phyloP scores from a whole-genome alignment of 495 filamentous ascomycete genomes.

The Chaetomium fimeti region DNA sequence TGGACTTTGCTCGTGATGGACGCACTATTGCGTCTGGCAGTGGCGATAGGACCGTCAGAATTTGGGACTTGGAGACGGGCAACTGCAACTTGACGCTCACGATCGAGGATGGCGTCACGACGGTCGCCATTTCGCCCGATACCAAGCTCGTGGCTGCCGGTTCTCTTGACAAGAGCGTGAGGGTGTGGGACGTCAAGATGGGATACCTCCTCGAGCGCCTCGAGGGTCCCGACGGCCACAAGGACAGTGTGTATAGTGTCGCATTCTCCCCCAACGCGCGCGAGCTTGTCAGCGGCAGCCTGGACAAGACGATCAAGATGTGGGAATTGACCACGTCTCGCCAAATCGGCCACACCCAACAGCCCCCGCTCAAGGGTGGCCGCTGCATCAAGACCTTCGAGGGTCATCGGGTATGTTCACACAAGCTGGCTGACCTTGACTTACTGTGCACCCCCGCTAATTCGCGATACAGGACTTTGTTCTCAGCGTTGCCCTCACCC shows the following conservation, averaged over 20 bases:
- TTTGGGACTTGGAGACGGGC: conserved; percentile 81
- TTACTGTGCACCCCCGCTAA: conserved; percentile 11
- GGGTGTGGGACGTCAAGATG: conserved; percentile 80
- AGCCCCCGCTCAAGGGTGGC: conserved; percentile 66
- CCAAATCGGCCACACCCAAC: conserved; percentile 46
- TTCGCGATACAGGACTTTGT: conserved; percentile 70
- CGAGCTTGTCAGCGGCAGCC: conserved; percentile 82
- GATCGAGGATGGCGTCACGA: conserved; percentile 89
- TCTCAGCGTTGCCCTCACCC: conserved; percentile 81
- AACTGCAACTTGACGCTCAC: conserved; percentile 71
- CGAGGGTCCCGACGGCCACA: conserved; percentile 82
- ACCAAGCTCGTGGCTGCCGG: conserved; percentile 83
- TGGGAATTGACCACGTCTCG: conserved; percentile 79
- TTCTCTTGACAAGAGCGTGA: conserved; percentile 85
- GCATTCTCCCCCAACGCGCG: conserved; percentile 86
- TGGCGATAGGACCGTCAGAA: conserved; percentile 81
- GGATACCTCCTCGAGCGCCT: conserved; percentile 82
- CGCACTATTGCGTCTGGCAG: conserved; percentile 86
- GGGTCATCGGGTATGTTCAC: conserved; percentile 72
- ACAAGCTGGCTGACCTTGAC: no score
- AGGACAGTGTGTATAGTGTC: conserved; percentile 89
- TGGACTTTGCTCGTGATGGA: conserved; percentile 84
- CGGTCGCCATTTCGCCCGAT: conserved; percentile 87
- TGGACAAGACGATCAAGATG: conserved; percentile 95
- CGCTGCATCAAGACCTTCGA: conserved; percentile 87